A percentile compares a stretch with the other conserved stretches of the same genome.
phyloP scores from a whole-genome alignment of 352 stramenopile genomes.

The Globisporangium sylvaticum region DNA sequence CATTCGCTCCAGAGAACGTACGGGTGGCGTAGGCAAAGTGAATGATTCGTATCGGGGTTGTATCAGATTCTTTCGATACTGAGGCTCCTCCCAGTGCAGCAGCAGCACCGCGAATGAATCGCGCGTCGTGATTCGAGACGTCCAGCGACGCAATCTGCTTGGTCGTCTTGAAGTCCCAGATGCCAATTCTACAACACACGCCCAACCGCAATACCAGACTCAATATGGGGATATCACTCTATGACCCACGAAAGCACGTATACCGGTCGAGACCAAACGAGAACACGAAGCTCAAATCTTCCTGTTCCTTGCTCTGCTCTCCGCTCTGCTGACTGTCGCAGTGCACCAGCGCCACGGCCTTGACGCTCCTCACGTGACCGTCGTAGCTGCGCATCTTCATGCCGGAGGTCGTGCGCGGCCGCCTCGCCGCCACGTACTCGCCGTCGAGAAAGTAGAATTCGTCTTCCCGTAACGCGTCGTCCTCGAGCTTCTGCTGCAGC shows the following conservation, averaged over 20 bases:
- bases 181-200: constrained; percentile 24
- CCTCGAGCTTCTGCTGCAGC: constrained; percentile 54
- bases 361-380: constrained; percentile 31
- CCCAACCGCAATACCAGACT: too few species aligned
- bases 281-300: constrained; percentile 17
- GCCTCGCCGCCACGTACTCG: constrained; percentile 31
- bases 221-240: too few species aligned
- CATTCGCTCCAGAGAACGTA: constrained; percentile 27
- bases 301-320: neutral
- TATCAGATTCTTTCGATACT: neutral
- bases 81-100: neutral
- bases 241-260: too few species aligned
- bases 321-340: neutral
- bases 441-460: constrained; percentile 62
- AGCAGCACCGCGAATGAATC: constrained; percentile 30
- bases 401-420: constrained; percentile 38
- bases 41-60: constrained; percentile 1
- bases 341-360: constrained; percentile 11
- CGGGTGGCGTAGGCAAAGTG: constrained; percentile 38
- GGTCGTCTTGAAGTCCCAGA: constrained; percentile 41
- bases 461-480: constrained; percentile 60
- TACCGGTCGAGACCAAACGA: constrained; percentile 55
- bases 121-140: constrained; percentile 16
- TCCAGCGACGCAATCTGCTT: constrained; percentile 29
- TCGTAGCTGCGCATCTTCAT: constrained; percentile 49